phyloP scores from a whole-genome alignment of 176 grass and related monocot genomes.

The Microstegium vimineum region DNA sequence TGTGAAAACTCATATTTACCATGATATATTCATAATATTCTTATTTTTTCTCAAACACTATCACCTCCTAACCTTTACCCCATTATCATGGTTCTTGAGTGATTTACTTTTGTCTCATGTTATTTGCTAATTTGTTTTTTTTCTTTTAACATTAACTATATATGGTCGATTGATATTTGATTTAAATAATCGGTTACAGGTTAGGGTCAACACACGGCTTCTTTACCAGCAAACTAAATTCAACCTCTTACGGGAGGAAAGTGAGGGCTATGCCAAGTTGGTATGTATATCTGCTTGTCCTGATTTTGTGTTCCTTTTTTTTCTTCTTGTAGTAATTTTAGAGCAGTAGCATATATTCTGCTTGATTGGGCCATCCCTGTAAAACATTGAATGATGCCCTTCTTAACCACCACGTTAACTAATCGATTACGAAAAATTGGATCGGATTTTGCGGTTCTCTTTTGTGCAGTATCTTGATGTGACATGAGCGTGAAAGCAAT shows the following conservation, averaged over 20 bases:
- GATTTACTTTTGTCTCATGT: neutral
- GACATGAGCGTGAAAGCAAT: neutral
- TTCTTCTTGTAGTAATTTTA: conserved; percentile 20
- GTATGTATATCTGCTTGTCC: conserved; percentile 43
- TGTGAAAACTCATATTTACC: neutral
- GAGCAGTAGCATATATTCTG: neutral
- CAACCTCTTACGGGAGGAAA: conserved; percentile 95
- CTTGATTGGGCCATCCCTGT: neutral
- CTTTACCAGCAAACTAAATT: conserved; percentile 99
- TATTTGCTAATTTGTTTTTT: neutral
- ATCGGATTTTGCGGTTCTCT: neutral
- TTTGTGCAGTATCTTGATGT: neutral
- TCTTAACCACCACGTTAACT: neutral
- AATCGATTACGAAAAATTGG: neutral
- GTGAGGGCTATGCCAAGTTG: conserved; percentile 97
- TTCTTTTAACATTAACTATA: neutral
- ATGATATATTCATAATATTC: neutral
- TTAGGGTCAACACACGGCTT: conserved; percentile 98
- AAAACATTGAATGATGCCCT: neutral
- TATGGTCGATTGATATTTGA: neutral
- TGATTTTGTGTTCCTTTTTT: neutral
- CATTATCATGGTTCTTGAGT: neutral
- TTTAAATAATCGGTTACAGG: conserved; percentile 53
- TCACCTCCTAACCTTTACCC: neutral
- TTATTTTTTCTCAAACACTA: neutral